Base-by-base conservation (phyloP, 2,329 filamentous ascomycete genomes). In the Clathrospora elynae region DNA sequence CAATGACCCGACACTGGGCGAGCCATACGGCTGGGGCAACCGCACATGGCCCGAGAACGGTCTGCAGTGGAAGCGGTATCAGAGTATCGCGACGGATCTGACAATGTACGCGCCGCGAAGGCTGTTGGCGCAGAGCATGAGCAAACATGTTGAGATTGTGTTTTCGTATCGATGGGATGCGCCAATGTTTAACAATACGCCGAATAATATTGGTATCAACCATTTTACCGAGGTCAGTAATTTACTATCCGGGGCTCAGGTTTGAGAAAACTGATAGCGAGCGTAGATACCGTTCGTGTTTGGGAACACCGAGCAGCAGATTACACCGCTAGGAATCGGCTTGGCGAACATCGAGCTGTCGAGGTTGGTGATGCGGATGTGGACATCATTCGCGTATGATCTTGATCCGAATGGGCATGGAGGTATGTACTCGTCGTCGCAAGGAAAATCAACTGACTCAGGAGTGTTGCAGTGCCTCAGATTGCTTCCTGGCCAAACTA, bases 1-100 rank as follows among this genome's bases (percentile, higher is more conserved):
- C 0, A 54, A 68, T 31, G 57, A 65, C 26, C 77, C 78, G 1
- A 71, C 74, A 19, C 53, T 73, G 5, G 70, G 76, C 35, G 70
- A 75, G 20, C 78, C 78, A 0, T 72, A 63, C 35, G 59, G 59
- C 2, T 62, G 60, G 60, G 61, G 60, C 0, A 63, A 65, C 29
- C 41, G 60, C 1, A 65, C 59, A 9, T 65, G 62, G 62, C 62
- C 62, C 0, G 49, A 64, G 33, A 49, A 49, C 25, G 62, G 62
- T 2, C 22, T 57, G 18, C 62, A 65, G 35, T 65, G 53, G 35
- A 65, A 65, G 24, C 32, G 62, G 0, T 62, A 60, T 16, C 56
- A 59, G 14, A 61, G 60, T 24, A 62, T 64, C 10, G 60, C 62
- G 3, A 61, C 57, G 3, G 62, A 65, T 35, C 14, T 65, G 23